Conservation (phyloP, 1,284 basidiomycete species). For the Cutaneotrichosporon mucoides region DNA sequence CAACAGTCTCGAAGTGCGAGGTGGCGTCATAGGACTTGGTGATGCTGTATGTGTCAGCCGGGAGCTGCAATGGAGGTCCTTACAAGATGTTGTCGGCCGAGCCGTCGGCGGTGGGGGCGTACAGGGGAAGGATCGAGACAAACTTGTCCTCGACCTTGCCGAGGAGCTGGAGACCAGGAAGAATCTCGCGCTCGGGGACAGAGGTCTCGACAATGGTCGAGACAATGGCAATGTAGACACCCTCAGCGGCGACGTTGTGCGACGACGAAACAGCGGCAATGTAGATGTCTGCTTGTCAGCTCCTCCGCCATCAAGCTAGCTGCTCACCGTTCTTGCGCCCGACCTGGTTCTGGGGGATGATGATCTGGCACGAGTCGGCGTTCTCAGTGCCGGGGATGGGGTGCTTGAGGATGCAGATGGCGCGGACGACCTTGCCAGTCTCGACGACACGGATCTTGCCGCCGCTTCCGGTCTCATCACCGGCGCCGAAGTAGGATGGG, state of each 20-base stretch:
- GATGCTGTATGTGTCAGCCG: slow-evolving; percentile 52
- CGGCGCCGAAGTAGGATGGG: slow-evolving; percentile 89
- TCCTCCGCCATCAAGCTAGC: too few relatives aligned
- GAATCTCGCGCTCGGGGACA: slow-evolving; percentile 82
- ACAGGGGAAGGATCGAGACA: slow-evolving; percentile 80
- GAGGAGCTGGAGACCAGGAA: slow-evolving; percentile 84
- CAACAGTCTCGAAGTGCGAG: slow-evolving; percentile 97
- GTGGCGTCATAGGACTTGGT: slow-evolving; percentile 98
- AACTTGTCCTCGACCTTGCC: slow-evolving; percentile 98
- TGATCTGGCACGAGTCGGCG: slow-evolving; percentile 85
- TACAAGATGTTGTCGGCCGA: slow-evolving; percentile 55
- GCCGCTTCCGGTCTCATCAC: slow-evolving; percentile 51
- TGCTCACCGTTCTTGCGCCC: slow-evolving; percentile 82
- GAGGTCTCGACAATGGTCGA: slow-evolving; percentile 97
- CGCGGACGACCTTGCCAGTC: slow-evolving; percentile 90
- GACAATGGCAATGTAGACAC: slow-evolving; percentile 93
- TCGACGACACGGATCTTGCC: slow-evolving; percentile 85
- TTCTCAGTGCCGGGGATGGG: slow-evolving; percentile 97
- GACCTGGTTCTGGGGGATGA: slow-evolving; percentile 99
- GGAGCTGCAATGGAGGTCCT: background rate
- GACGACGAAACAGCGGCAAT: slow-evolving; percentile 94
- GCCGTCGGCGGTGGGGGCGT: slow-evolving; percentile 81
- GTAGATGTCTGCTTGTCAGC: slow-evolving; percentile 76
- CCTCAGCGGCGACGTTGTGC: slow-evolving; percentile 95
- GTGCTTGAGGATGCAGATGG: slow-evolving; percentile 97